Conservation (phyloP, 169 alveolate species). For the Eimeria praecox region DNA sequence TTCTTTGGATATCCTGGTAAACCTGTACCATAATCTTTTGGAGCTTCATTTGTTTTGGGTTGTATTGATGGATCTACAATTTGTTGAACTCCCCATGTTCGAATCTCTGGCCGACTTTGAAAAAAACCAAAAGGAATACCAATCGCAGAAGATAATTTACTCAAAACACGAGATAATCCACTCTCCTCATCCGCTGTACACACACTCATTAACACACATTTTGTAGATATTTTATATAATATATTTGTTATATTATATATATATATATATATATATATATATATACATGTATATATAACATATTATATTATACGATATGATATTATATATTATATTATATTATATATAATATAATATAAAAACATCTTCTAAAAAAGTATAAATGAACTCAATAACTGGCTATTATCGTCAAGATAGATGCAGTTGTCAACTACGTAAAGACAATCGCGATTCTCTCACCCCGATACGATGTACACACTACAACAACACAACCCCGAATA, state of each 20-base stretch:
- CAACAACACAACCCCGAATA: no score
- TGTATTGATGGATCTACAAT: slow-evolving; percentile 71
- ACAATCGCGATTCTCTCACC: no score
- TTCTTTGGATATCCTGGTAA: slow-evolving; percentile 50
- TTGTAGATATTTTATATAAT: background rate
- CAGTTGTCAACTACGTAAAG: no score
- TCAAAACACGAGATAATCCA: background rate
- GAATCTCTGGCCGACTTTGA: slow-evolving; percentile 64
- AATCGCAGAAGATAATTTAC: background rate
- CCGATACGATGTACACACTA: no score
- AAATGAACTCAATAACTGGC: no score
- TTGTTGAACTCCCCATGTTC: slow-evolving; percentile 62
- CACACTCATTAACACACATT: background rate
- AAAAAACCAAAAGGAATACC: slow-evolving; percentile 55
- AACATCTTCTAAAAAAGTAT: no score
- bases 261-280: background rate
- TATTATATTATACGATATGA: no score
- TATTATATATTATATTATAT: no score
- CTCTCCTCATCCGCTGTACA: slow-evolving; percentile 30
- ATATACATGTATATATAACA: no score
- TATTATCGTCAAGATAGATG: no score
- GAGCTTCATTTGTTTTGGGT: slow-evolving; percentile 26
- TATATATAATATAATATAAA: no score
- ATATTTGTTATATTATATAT: background rate
- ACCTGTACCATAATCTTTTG: slow-evolving; percentile 4